A percentile compares a stretch with the other conserved stretches of the same genome.
phyloP scores from a whole-genome alignment of 176 grass and related monocot species.

The Triticum turgidum region DNA sequence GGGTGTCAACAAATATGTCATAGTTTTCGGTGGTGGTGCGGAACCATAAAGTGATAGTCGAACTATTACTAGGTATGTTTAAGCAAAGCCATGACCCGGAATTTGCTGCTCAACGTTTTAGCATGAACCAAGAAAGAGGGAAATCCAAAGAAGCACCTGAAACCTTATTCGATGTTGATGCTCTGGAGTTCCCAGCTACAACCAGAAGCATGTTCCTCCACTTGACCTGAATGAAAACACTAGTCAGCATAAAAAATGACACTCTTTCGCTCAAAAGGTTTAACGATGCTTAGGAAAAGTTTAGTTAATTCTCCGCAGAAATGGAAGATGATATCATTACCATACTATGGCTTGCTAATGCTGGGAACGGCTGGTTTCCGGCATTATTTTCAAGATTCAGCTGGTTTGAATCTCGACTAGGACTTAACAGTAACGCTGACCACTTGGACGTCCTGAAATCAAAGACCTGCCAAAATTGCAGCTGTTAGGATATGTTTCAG shows the following conservation, averaged over 20 bases:
- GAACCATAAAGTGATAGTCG: background rate
- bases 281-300: background rate
- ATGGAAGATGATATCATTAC: conserved; percentile 31
- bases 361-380: conserved; percentile 49
- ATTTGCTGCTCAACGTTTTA: background rate
- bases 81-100: background rate
- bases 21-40: background rate
- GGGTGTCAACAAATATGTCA: background rate
- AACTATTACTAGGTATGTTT: background rate
- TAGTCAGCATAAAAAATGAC: background rate
- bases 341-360: conserved; percentile 77
- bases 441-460: conserved; percentile 84
- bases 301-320: background rate
- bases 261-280: background rate
- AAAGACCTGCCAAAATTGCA: conserved; percentile 55
- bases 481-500: background rate
- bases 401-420: conserved; percentile 39
- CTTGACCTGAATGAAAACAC: conserved; percentile 53
- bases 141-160: conserved; percentile 51
- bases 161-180: conserved; percentile 55
- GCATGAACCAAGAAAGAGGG: conserved; percentile 18
- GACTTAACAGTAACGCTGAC: conserved; percentile 45
- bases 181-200: conserved; percentile 73
- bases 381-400: conserved; percentile 45
- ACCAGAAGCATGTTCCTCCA: conserved; percentile 80